Percentiles rank a stretch among this genome's conserved stretches.
phyloP scores from a whole-genome alignment of 331 rosid species.

The Phaseolus coccineus region DNA sequence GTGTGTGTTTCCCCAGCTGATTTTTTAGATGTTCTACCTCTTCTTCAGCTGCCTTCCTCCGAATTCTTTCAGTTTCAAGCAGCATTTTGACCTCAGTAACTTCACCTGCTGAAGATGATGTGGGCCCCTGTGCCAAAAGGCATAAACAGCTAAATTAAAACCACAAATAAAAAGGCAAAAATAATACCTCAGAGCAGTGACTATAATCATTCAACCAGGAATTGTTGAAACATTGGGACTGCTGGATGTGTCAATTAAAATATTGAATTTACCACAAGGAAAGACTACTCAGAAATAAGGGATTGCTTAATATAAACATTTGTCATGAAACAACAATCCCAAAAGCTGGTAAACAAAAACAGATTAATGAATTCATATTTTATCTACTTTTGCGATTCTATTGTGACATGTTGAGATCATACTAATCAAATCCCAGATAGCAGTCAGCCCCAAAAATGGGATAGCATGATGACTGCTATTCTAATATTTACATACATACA shows the following conservation, averaged over 20 bases:
- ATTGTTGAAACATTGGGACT: constrained; percentile 21
- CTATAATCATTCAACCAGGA: constrained; percentile 11
- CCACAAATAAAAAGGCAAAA: background rate
- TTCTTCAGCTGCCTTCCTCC: constrained; percentile 76
- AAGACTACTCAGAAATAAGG: constrained; percentile 5
- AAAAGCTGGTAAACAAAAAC: background rate
- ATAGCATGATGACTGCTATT: too few species aligned
- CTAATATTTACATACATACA: too few species aligned
- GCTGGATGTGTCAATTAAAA: constrained; percentile 23
- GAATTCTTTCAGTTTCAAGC: constrained; percentile 71
- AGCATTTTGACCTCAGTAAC: constrained; percentile 62
- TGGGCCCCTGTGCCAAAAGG: constrained; percentile 56
- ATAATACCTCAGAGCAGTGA: background rate
- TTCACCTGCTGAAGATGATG: constrained; percentile 61
- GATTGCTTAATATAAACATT: background rate
- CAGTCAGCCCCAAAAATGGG: too few species aligned
- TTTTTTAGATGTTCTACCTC: constrained; percentile 64
- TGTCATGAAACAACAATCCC: background rate
- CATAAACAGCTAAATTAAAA: constrained; percentile 12
- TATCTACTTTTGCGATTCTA: background rate
- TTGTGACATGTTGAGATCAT: background rate
- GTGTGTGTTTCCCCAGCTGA: constrained; percentile 59
- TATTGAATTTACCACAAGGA: constrained; percentile 11
- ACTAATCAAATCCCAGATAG: too few species aligned
- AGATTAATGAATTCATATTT: background rate